Percentiles rank a stretch among this genome's conserved stretches.
These are phyloP conservation scores for Wallacemonas sp. DNA, from an alignment of 208 protist species.

Conservation along the genomic window DNA sequence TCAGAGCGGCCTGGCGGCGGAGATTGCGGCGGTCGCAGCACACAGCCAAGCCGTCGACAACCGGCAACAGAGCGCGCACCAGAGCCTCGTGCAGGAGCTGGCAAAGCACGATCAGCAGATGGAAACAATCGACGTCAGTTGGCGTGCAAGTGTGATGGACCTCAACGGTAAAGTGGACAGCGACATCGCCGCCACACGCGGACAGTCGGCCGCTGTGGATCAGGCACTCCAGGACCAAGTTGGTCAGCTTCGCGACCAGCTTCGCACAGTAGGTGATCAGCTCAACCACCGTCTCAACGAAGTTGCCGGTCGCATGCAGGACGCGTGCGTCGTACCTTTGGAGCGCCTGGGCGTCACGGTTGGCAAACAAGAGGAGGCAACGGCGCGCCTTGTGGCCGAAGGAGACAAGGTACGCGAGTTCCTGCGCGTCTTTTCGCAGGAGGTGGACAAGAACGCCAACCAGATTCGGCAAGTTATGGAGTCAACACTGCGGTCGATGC, in stretches of 20 bases:
- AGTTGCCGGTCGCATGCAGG: conserved; percentile 20
- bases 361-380: conserved; percentile 19
- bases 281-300: conserved; percentile 30
- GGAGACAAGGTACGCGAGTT: conserved; percentile 40
- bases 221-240: conserved; percentile 43
- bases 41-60: conserved; percentile 58
- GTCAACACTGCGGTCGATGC: conserved; percentile 51
- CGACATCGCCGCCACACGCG: conserved; percentile 17
- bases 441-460: conserved; percentile 50
- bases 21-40: conserved; percentile 58
- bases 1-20: conserved; percentile 42
- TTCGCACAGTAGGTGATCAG: conserved; percentile 15
- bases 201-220: conserved; percentile 23
- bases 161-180: conserved; percentile 44
- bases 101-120: conserved; percentile 66
- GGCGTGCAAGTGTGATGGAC: conserved; percentile 69
- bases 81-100: conserved; percentile 68
- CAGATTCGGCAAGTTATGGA: conserved; percentile 66
- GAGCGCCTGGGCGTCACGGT: conserved; percentile 34
- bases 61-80: conserved; percentile 48
- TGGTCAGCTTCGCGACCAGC: conserved; percentile 29
- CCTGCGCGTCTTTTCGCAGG: conserved; percentile 32
- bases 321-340: conserved; percentile 36
- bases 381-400: conserved; percentile 35
- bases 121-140: conserved; percentile 74